Evolutionary conservation across 768 basidiomycete species (phyloP).

Genomic region (Phylloporus sp.): DNA sequence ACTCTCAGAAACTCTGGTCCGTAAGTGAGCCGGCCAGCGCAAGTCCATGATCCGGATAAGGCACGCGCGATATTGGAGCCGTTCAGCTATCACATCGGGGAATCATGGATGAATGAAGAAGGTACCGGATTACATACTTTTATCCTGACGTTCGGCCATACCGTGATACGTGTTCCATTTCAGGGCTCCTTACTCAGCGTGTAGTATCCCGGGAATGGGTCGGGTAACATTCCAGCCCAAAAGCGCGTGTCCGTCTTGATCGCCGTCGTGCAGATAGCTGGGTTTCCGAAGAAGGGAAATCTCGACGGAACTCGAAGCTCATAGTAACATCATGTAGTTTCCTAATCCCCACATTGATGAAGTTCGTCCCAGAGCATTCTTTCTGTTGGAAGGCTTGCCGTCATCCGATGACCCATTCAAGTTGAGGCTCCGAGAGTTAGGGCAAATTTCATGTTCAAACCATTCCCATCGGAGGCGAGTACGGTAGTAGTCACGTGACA

Average conservation of each 20-base stretch:
- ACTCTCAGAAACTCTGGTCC: neutral
- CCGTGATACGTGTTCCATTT: conserved; percentile 14
- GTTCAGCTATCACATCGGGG: conserved; percentile 21
- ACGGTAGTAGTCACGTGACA: conserved; percentile 19
- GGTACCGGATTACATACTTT: conserved; percentile 11
- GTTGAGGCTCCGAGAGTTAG: neutral
- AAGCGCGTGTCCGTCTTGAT: conserved; percentile 24
- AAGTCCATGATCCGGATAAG: neutral
- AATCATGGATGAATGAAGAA: conserved; percentile 5
- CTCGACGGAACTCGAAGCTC: conserved; percentile 8
- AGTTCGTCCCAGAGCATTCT: neutral
- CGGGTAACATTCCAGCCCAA: conserved; percentile 12
- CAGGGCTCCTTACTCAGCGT: neutral
- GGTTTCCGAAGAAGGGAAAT: conserved; percentile 4
- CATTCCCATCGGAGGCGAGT: no score
- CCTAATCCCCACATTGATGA: neutral
- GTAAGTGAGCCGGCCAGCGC: neutral
- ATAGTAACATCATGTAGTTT: neutral
- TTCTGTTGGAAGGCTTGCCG: neutral
- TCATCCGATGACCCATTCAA: neutral
- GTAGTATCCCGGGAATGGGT: neutral
- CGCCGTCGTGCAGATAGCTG: conserved; percentile 14
- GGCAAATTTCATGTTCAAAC: neutral
- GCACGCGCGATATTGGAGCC: neutral
- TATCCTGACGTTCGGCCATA: conserved; percentile 1